Evolutionary conservation across 164 flowering plant genomes (phyloP), one percentile per base, ranked within the genome.

Genomic region (Piper longum): DNA sequence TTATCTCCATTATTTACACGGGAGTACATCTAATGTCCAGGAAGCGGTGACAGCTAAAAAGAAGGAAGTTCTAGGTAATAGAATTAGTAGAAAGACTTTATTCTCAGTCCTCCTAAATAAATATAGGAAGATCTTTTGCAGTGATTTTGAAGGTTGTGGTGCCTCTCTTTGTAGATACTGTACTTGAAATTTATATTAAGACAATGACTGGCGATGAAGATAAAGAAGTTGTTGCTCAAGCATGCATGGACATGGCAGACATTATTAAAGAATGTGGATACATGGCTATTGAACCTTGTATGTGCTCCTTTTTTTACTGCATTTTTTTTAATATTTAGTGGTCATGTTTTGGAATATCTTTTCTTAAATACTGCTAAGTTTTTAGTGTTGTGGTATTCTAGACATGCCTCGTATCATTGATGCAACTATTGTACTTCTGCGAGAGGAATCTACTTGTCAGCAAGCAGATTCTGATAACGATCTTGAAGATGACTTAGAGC

Each of bases 221-320:
- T 74, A 90, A 93, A 81, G 99, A 90, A 80, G 97, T 93, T 59
- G 99, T 90, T 70, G 96, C 99, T 63, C 92, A 93, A 74, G 90
- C 96, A 71, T 93, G 99, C 66, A 83, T 72, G 75, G 69, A 79
- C 56, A 55, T 73, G 45, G 95, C 85, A 63, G 97, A 93, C 60
- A 87, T 87, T 59, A 72, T 87, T 54, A 87, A 80, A 70, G 96
- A 88, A 57, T 80, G 75, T 79, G 93, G 92, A 62, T 90, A 81
- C 68, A 55, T 74, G 66, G 81, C 84, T 62, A 64, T 88, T 61
- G 95, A 90, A 67, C 79, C 84, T 54, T 85, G 96, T 93, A 74
- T 79, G 93, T 74, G 54, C 57, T 19, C 54, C 26, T 57, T 57
- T 9, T 9, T 48, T 48, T 48, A 14, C 7, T 9, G 2, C 9